phyloP scores from a whole-genome alignment of 2,329 filamentous ascomycete species.

The Pochonia chlamydosporia region DNA sequence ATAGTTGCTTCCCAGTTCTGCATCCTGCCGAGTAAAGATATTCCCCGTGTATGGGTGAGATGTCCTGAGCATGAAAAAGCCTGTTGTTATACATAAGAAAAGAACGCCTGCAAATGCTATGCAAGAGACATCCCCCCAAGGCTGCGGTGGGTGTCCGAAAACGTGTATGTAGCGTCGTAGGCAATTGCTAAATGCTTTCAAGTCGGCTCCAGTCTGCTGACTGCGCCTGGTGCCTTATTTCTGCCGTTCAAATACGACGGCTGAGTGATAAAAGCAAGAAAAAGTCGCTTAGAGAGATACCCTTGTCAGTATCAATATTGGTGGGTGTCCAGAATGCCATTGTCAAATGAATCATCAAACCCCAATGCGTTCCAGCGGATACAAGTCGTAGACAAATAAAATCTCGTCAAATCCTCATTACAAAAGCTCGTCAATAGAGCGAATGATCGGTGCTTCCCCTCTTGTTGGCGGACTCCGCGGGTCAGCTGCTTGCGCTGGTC shows the following conservation, averaged over 20 bases:
- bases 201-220: not conserved
- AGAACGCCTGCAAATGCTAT: constrained; percentile 8
- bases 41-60: not conserved
- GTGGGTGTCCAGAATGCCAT: not conserved
- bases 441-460: constrained; percentile 67
- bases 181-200: not conserved
- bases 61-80: not conserved
- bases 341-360: not conserved
- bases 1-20: not conserved
- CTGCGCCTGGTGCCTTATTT: not conserved
- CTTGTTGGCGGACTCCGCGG: constrained; percentile 70
- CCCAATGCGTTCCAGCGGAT: not conserved
- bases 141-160: not conserved
- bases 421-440: constrained; percentile 73
- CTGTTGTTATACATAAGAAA: constrained; percentile 1
- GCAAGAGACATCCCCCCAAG: not conserved
- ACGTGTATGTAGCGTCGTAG: not conserved
- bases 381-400: not conserved
- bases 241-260: not conserved
- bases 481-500: constrained; percentile 50
- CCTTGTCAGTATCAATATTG: not conserved
- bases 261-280: not conserved
- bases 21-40: not conserved
- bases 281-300: not conserved
- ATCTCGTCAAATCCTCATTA: constrained; percentile 31